phyloP scores from a whole-genome alignment of 306 rosid species.

The Cucurbita maxima region DNA sequence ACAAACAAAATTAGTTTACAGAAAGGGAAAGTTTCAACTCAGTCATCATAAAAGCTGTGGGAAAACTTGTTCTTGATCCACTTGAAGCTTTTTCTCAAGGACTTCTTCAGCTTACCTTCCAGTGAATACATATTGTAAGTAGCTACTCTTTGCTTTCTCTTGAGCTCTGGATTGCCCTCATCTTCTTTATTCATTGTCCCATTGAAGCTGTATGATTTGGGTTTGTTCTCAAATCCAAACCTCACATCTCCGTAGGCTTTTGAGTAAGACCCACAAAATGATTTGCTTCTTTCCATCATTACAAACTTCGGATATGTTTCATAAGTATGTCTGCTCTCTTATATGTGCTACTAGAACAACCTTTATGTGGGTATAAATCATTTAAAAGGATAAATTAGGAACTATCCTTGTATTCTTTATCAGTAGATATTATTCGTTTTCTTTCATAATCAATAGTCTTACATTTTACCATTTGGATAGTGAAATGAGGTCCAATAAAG shows the following conservation, averaged over 20 bases:
- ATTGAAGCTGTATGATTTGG: constrained; percentile 41
- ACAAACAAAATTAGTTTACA: background rate
- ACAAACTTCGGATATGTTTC: background rate
- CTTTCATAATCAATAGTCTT: background rate
- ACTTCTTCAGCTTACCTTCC: constrained; percentile 52
- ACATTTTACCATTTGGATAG: background rate
- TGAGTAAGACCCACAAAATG: constrained; percentile 25
- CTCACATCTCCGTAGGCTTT: constrained; percentile 15
- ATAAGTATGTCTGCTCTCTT: background rate
- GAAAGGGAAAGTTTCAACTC: background rate
- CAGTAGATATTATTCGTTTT: background rate
- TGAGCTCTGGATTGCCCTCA: constrained; percentile 28
- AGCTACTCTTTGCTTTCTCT: constrained; percentile 48
- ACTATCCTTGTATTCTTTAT: background rate
- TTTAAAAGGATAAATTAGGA: background rate
- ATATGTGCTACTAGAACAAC: background rate
- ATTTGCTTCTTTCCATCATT: constrained; percentile 44
- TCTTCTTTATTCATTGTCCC: constrained; percentile 25
- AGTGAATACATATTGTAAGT: constrained; percentile 33
- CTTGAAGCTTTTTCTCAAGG: constrained; percentile 45
- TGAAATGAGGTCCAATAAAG: background rate
- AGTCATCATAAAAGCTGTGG: constrained; percentile 2
- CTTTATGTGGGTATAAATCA: background rate
- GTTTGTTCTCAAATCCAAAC: constrained; percentile 25
- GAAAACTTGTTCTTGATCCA: constrained; percentile 57